Conservation (phyloP, 2,329 filamentous ascomycete genomes). For the Aspergillus niger region DNA sequence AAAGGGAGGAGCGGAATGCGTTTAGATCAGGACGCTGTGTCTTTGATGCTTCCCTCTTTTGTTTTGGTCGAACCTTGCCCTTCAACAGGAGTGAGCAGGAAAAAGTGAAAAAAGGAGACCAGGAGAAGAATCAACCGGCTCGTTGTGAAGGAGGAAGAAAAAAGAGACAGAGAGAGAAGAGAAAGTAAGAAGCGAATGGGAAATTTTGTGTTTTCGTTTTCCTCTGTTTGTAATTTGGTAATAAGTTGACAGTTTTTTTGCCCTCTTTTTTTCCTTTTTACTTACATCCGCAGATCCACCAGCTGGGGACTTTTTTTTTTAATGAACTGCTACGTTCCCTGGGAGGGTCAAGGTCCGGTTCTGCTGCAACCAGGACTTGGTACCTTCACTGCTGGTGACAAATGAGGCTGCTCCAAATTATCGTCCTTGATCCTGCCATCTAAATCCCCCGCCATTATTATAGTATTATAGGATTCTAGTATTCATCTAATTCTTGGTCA, state of each 20-base stretch:
- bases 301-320: slow-evolving; percentile 14
- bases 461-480: not conserved
- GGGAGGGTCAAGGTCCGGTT: slow-evolving; percentile 6
- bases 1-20: slow-evolving; percentile 25
- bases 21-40: slow-evolving; percentile 7
- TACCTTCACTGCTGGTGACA: not conserved
- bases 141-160: slow-evolving; percentile 25
- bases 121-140: slow-evolving; percentile 17
- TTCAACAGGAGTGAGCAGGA: not conserved
- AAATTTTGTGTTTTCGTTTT: slow-evolving; percentile 41
- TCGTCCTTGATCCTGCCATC: not conserved
- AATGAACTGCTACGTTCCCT: slow-evolving; percentile 2
- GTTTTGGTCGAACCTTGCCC: not conserved
- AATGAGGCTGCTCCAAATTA: not conserved
- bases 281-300: slow-evolving; percentile 36
- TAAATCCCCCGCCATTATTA: not conserved
- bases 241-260: slow-evolving; percentile 24
- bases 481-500: not conserved
- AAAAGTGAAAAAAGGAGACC: slow-evolving; percentile 10
- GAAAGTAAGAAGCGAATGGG: slow-evolving; percentile 19
- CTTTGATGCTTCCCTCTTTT: slow-evolving; percentile 3
- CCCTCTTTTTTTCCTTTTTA: slow-evolving; percentile 22
- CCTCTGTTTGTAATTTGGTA: slow-evolving; percentile 38
- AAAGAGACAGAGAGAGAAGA: not conserved
- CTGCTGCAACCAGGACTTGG: not conserved